Evolutionary conservation across 257 asterid species (phyloP).

Genomic region (Gardenia jasminoides): DNA sequence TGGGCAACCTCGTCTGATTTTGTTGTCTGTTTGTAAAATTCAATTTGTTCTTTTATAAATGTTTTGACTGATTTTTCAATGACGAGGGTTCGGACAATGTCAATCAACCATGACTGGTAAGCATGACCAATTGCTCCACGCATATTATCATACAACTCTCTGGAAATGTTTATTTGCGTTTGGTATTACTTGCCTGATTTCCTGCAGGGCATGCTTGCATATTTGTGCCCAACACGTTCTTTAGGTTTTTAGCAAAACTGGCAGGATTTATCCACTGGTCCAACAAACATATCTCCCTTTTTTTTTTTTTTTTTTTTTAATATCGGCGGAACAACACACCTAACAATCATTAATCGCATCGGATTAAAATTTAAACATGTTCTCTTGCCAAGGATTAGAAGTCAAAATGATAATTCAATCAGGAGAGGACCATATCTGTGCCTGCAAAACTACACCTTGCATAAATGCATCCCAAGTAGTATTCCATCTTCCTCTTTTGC

Average conservation of each 20-base stretch:
- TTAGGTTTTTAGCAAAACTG: slow-evolving; percentile 27
- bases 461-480: neutral
- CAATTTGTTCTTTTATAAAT: slow-evolving; percentile 15
- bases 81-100: slow-evolving; percentile 25
- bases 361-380: neutral
- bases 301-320: neutral
- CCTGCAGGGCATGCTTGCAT: slow-evolving; percentile 38
- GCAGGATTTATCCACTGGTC: neutral
- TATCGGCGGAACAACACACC: slow-evolving; percentile 8
- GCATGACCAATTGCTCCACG: slow-evolving; percentile 30
- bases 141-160: neutral
- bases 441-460: neutral
- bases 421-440: neutral
- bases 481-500: neutral
- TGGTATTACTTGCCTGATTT: slow-evolving; percentile 22
- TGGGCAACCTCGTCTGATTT: slow-evolving; percentile 36
- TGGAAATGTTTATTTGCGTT: slow-evolving; percentile 28
- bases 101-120: slow-evolving; percentile 38
- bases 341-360: slow-evolving; percentile 13
- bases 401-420: slow-evolving; percentile 14
- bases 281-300: neutral
- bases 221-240: slow-evolving; percentile 55
- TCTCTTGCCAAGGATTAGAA: neutral
- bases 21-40: slow-evolving; percentile 30
- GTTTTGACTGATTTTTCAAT: slow-evolving; percentile 59